phyloP scores from a whole-genome alignment of 2,329 filamentous ascomycete genomes.

The Pyrenochaeta sp. region DNA sequence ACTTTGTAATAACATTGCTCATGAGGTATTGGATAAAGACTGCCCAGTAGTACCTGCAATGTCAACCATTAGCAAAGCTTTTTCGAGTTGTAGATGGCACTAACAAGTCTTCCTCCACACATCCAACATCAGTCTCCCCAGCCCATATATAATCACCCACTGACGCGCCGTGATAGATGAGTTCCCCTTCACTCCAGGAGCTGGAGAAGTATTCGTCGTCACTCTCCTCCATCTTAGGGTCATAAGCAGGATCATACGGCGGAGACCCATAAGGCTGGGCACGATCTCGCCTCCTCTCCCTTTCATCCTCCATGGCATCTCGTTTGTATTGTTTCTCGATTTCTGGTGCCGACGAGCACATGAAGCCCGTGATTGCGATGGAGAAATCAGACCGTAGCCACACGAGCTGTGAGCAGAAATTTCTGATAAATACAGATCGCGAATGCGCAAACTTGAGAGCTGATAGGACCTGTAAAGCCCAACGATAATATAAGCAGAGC shows the following conservation, averaged over 20 bases:
- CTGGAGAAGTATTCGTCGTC: not conserved
- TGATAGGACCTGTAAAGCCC: constrained; percentile 15
- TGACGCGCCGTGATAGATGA: no score
- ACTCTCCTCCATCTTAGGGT: no score
- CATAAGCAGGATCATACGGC: no score
- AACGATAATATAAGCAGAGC: constrained; percentile 14
- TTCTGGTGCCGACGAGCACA: not conserved
- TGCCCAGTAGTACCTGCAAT: constrained; percentile 6
- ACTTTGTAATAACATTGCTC: constrained; percentile 6
- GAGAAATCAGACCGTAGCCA: constrained; percentile 16
- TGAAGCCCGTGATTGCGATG: constrained; percentile 12
- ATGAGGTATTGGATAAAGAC: constrained; percentile 11
- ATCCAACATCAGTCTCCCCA: not conserved
- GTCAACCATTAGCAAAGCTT: no score
- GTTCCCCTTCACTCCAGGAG: no score
- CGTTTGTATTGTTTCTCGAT: not conserved
- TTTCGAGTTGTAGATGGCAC: no score
- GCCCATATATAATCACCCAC: no score
- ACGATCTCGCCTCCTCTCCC: not conserved
- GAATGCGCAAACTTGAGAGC: constrained; percentile 9
- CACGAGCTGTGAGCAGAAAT: constrained; percentile 6
- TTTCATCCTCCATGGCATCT: not conserved
- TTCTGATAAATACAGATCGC: constrained; percentile 5
- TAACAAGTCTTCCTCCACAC: constrained; percentile 10
- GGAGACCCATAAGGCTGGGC: no score